Evolutionary conservation across 2,329 filamentous ascomycete genomes (phyloP).

Genomic region (Stagonosporopsis chrysanthemi): DNA sequence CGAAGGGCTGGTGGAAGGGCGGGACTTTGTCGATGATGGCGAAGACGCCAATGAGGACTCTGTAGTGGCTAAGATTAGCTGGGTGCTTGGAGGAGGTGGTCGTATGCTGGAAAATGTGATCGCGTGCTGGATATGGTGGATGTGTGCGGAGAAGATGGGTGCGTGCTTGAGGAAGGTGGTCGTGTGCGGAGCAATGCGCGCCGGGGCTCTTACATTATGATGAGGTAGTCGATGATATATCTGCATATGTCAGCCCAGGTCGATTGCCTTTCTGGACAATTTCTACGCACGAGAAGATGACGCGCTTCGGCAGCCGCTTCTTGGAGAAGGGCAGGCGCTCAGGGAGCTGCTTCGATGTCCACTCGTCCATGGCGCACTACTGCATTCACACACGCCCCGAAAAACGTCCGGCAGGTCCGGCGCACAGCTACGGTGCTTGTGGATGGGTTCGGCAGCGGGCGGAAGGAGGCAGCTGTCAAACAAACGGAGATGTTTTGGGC

Average conservation of each 20-base stretch:
- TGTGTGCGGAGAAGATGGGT: slow-evolving; percentile 33
- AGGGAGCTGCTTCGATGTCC: slow-evolving; percentile 48
- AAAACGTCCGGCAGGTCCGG: slow-evolving; percentile 17
- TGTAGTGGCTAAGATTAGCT: slow-evolving; percentile 42
- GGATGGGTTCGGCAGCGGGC: slow-evolving; percentile 12
- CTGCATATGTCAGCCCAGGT: slow-evolving; percentile 47
- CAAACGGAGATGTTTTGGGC: slow-evolving; percentile 15
- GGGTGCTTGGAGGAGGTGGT: background rate
- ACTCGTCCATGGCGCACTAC: slow-evolving; percentile 44
- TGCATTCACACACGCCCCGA: slow-evolving; percentile 25
- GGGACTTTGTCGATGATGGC: slow-evolving; percentile 61
- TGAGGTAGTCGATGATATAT: slow-evolving; percentile 66
- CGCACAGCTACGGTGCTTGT: slow-evolving; percentile 14
- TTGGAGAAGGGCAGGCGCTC: slow-evolving; percentile 63
- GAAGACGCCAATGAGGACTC: slow-evolving; percentile 61
- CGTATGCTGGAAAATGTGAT: slow-evolving; percentile 39
- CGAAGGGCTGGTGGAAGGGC: slow-evolving; percentile 66
- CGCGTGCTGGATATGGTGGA: slow-evolving; percentile 46
- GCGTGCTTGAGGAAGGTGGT: slow-evolving; percentile 36
- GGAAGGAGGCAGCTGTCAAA: slow-evolving; percentile 20
- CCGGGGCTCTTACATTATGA: slow-evolving; percentile 59
- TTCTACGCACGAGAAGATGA: slow-evolving; percentile 60
- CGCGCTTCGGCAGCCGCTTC: slow-evolving; percentile 58
- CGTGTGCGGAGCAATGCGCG: slow-evolving; percentile 37
- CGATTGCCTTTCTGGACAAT: background rate